Evolutionary conservation across 2,329 filamentous ascomycete genomes (phyloP), one percentile per base, ranked within the genome.

Genomic region (Penicillium olsonii): DNA sequence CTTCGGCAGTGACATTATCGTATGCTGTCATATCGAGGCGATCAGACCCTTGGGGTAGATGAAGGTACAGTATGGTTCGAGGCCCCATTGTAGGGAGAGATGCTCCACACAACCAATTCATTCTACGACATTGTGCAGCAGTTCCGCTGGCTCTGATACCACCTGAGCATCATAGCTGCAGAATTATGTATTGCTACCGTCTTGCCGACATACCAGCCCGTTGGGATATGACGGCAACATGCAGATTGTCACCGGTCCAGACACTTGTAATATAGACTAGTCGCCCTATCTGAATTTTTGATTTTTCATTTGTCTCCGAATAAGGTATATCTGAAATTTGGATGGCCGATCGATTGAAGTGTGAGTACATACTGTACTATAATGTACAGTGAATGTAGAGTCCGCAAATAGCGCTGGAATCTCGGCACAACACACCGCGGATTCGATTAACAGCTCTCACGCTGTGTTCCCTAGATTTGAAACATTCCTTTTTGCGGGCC

Each of bases 71-170:
- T 42, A 29, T 31, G 22, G 24, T 27, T 19, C 18, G 33, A 24
- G 38, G 42, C 29, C 37, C 45, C 17, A 37, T 48, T 39, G 14
- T n/a, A 18, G 33, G 26, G 6, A 12, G 19, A 27, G 9, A 4
- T 37, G 29, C 39, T 53, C 48, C 39, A 51, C 43, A 42, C 22
- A 12, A 51, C 43, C 37, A 27, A 12, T 38, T 26, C 47, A 24
- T 44, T 45, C 45, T 48, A 44, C 39, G 45, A 56, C 37, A 53
- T 55, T 10, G 24, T 18, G 42, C 45, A 45, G 37, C 12, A 19
- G 27, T 41, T 12, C 17, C 17, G 34, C 24, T 11, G 9, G 42
- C 31, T 26, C 39, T 55, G 42, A 55, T 56, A 50, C 44, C 52
- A 51, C 19, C 10, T 10, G 5, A 43, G 39, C 40, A 48, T 51